These are phyloP conservation scores for Alectoria sarmentosa DNA, from an alignment of 495 filamentous ascomycete species.

Conservation along the genomic window DNA sequence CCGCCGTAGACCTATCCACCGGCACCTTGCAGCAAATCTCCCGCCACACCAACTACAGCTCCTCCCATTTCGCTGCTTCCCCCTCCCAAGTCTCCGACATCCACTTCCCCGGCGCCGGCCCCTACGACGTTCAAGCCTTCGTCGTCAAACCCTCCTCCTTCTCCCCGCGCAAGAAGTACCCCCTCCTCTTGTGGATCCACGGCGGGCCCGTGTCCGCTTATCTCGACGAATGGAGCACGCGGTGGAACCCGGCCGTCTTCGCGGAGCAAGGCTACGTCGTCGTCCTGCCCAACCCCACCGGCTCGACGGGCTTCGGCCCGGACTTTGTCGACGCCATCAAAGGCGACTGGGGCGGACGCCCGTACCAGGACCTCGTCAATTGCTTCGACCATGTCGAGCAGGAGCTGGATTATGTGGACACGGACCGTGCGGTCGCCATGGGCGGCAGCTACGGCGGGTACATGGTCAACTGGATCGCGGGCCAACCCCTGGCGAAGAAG, in stretches of 20 bases:
- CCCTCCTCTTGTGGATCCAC: background rate
- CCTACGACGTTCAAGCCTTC: background rate
- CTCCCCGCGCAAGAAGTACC: background rate
- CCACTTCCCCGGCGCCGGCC: background rate
- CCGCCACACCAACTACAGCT: background rate
- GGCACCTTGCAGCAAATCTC: background rate
- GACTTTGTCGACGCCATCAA: background rate
- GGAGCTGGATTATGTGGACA: background rate
- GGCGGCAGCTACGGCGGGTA: background rate
- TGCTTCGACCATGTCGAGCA: background rate
- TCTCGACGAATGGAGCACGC: background rate
- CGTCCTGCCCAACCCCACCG: background rate
- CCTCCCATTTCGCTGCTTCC: background rate
- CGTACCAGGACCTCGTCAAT: background rate
- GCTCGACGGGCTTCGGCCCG: background rate
- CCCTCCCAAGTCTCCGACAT: background rate
- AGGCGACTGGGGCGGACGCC: background rate
- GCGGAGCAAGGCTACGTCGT: background rate
- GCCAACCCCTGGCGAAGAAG: background rate
- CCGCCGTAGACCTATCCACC: background rate
- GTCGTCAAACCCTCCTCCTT: background rate
- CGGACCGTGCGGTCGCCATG: background rate
- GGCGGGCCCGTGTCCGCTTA: background rate
- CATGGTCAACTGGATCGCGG: background rate
- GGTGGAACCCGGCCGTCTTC: background rate